Conservation (phyloP, 148 eudicot species). For the Nepenthes gracilis region DNA sequence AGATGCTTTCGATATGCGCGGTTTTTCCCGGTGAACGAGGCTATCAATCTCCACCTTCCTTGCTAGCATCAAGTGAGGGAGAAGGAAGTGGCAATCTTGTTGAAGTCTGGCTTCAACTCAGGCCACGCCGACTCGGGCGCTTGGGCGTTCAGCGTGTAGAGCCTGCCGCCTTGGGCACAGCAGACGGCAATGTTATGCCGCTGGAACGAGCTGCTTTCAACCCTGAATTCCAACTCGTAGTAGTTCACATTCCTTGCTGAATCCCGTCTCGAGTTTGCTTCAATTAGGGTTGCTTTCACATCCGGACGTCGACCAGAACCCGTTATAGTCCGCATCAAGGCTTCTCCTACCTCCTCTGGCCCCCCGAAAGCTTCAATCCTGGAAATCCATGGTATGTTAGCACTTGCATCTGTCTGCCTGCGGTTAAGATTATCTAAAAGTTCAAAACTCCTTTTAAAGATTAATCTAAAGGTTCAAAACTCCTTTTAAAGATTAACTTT, state of each 20-base stretch:
- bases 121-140: slow-evolving; percentile 79
- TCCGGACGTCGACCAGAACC: slow-evolving; percentile 33
- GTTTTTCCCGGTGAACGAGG: no score
- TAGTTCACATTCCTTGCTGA: slow-evolving; percentile 34
- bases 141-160: slow-evolving; percentile 82
- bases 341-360: slow-evolving; percentile 72
- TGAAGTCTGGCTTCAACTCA: slow-evolving; percentile 40
- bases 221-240: slow-evolving; percentile 65
- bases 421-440: no score
- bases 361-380: slow-evolving; percentile 96
- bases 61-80: slow-evolving; percentile 17
- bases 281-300: slow-evolving; percentile 49
- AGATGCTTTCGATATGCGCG: no score
- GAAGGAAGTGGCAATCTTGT: slow-evolving; percentile 65
- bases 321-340: slow-evolving; percentile 47
- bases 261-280: slow-evolving; percentile 53
- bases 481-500: no score
- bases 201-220: slow-evolving; percentile 59
- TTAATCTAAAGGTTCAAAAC: no score
- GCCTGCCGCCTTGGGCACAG: slow-evolving; percentile 50
- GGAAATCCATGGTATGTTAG: neutral
- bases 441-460: no score
- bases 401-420: no score
- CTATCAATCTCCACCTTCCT: neutral
- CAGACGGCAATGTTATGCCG: slow-evolving; percentile 86